Conservation (phyloP, 2,329 filamentous ascomycete genomes). For the Tolypocladium pustulatum region DNA sequence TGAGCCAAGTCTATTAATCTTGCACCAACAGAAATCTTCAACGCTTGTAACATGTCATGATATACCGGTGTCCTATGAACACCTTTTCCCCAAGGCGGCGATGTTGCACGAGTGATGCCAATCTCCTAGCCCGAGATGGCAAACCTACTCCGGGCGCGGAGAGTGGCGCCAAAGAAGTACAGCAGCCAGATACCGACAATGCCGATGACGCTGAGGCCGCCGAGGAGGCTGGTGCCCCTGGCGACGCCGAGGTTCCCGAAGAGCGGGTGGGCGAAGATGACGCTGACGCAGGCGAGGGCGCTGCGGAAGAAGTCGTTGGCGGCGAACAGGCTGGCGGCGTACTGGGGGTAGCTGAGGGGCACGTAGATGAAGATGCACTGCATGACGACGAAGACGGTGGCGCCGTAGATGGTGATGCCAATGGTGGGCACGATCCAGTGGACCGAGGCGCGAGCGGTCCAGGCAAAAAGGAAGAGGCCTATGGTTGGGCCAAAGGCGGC, state of each 20-base stretch:
- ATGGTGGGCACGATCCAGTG: slow-evolving; percentile 46
- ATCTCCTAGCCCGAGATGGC: slow-evolving; percentile 22
- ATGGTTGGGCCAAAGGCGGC: slow-evolving; percentile 42
- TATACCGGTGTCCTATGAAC: background rate
- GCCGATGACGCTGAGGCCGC: slow-evolving; percentile 40
- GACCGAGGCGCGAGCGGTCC: slow-evolving; percentile 39
- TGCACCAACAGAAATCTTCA: background rate
- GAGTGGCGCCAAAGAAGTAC: slow-evolving; percentile 43
- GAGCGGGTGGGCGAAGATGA: slow-evolving; percentile 50
- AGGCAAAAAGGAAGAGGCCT: slow-evolving; percentile 52
- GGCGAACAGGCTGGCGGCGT: slow-evolving; percentile 49
- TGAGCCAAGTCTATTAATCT: background rate
- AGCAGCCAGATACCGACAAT: slow-evolving; percentile 50
- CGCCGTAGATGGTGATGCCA: slow-evolving; percentile 45
- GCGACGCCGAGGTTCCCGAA: slow-evolving; percentile 50
- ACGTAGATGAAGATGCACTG: slow-evolving; percentile 53
- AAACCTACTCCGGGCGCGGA: slow-evolving; percentile 49
- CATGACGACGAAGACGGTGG: slow-evolving; percentile 42
- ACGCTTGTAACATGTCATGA: background rate
- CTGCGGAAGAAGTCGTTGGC: slow-evolving; percentile 50
- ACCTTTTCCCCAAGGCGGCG: too few relatives aligned
- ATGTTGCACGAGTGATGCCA: background rate
- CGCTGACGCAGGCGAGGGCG: slow-evolving; percentile 46
- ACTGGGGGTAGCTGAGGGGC: slow-evolving; percentile 42
- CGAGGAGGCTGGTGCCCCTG: slow-evolving; percentile 45